These are phyloP conservation scores for Lagenidium sp. DNA, from an alignment of 352 stramenopile genomes.

Conservation along the genomic window DNA sequence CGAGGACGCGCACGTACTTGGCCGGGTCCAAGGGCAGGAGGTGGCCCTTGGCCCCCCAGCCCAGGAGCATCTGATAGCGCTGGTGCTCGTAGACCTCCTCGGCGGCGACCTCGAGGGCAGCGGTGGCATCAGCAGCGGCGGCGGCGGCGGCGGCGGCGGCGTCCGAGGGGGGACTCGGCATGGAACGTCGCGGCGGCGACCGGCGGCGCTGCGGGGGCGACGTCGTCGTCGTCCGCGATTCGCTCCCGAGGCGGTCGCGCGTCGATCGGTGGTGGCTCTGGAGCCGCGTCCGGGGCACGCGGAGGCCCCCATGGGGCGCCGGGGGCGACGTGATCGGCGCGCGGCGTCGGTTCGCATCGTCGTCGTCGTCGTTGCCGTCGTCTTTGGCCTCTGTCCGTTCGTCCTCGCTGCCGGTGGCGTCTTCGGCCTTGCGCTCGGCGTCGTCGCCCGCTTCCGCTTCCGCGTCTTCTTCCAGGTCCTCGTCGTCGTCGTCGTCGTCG, in stretches of 20 bases:
- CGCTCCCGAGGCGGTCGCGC: slow-evolving; percentile 7
- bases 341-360: not conserved
- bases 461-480: not conserved
- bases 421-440: no score
- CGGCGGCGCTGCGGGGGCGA: not conserved
- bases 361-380: not conserved
- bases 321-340: slow-evolving; percentile 14
- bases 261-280: slow-evolving; percentile 13
- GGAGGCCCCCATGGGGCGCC: slow-evolving; percentile 2
- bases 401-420: no score
- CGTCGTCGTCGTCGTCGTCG: slow-evolving; percentile 5
- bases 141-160: not conserved
- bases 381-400: no score
- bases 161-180: no score
- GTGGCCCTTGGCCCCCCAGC: slow-evolving; percentile 68
- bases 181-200: not conserved
- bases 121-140: not conserved
- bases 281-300: slow-evolving; percentile 9
- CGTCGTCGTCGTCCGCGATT: slow-evolving; percentile 3
- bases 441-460: no score
- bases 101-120: slow-evolving; percentile 1
- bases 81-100: slow-evolving; percentile 69
- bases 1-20: slow-evolving; percentile 48
- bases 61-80: slow-evolving; percentile 56
- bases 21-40: slow-evolving; percentile 59